phyloP scores from a whole-genome alignment of 805 yeast genomes.

The Candida railenensis region DNA sequence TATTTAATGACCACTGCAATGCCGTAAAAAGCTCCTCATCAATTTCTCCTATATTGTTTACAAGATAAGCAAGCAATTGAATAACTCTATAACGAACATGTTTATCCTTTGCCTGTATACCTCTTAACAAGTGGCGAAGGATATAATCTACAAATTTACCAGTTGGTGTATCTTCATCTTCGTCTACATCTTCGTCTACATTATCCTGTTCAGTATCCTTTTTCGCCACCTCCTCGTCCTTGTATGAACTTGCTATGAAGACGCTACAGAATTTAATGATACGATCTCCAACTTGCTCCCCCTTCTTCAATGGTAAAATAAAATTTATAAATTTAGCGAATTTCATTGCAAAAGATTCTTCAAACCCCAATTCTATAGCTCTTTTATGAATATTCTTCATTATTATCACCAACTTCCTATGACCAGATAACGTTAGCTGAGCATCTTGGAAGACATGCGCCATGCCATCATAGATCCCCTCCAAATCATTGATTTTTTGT shows the following conservation, averaged over 20 bases:
- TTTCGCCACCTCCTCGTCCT: conserved; percentile 26
- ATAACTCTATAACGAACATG: conserved; percentile 78
- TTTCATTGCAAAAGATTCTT: conserved; percentile 56
- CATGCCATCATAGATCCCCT: conserved; percentile 39
- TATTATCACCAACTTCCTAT: conserved; percentile 67
- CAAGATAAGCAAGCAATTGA: conserved; percentile 68
- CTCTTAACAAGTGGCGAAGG: conserved; percentile 68
- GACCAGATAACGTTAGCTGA: conserved; percentile 71
- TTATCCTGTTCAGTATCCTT: conserved; percentile 19
- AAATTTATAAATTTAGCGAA: conserved; percentile 65
- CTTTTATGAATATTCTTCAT: conserved; percentile 57
- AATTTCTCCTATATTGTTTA: conserved; percentile 72
- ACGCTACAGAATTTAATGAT: conserved; percentile 68
- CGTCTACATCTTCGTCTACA: conserved; percentile 27
- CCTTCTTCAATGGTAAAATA: conserved; percentile 64
- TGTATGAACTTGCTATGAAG: conserved; percentile 49
- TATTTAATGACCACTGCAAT: conserved; percentile 57
- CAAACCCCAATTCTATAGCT: conserved; percentile 51
- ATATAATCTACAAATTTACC: conserved; percentile 58
- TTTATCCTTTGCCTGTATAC: conserved; percentile 73
- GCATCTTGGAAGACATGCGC: conserved; percentile 79
- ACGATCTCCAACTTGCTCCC: conserved; percentile 72
- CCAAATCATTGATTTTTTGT: conserved; percentile 17
- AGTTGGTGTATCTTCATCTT: conserved; percentile 39
- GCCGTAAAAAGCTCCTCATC: conserved; percentile 69